Conservation (phyloP, 208 protist species). For the Leishmania mexicana region DNA sequence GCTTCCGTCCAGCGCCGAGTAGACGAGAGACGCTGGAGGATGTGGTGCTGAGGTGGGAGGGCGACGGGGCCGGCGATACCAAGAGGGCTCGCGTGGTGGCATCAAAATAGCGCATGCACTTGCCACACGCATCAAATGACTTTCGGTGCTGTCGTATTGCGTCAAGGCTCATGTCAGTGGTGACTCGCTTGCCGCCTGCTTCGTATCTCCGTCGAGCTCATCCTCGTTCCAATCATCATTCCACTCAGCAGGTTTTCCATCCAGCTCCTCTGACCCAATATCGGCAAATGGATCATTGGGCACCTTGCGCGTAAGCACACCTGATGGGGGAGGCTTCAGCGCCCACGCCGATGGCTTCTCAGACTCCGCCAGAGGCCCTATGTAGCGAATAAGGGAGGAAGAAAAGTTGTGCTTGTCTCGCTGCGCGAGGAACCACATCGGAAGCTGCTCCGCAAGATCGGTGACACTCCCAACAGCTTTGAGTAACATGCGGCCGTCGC, state of each 20-base stretch:
- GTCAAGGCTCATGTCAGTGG: not conserved
- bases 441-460: conserved; percentile 66
- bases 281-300: conserved; percentile 32
- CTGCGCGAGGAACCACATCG: conserved; percentile 83
- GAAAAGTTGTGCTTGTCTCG: conserved; percentile 41
- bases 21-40: not conserved
- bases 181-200: not conserved
- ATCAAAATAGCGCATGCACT: not conserved
- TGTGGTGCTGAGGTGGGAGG: not conserved
- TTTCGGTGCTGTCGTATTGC: not conserved
- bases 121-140: not conserved
- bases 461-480: conserved; percentile 49
- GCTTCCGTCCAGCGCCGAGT: not conserved
- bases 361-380: conserved; percentile 38
- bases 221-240: conserved; percentile 43
- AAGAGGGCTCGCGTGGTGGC: not conserved
- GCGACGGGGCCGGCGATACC: not conserved
- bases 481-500: conserved; percentile 48
- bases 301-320: conserved; percentile 33
- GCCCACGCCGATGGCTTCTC: conserved; percentile 10
- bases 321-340: conserved; percentile 5
- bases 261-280: conserved; percentile 4
- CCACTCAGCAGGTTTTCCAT: conserved; percentile 18
- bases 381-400: conserved; percentile 77
- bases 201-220: not conserved